A percentile compares a stretch with the other conserved stretches of the same genome.
phyloP scores from a whole-genome alignment of 345 rosid genomes.

The Gossypium mustelinum region DNA sequence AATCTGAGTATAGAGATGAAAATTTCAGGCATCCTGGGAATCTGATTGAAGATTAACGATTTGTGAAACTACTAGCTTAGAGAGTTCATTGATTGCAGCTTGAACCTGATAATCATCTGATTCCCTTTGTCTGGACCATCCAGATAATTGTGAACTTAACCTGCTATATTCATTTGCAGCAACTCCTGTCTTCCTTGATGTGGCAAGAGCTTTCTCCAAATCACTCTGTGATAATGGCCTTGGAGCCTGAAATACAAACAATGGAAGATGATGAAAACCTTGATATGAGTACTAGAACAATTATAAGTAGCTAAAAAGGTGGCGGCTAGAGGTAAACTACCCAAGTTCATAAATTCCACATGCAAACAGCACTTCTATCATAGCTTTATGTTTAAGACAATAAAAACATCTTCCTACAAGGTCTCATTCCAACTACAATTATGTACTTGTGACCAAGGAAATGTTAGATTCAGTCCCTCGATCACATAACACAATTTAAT shows the following conservation, averaged over 20 bases:
- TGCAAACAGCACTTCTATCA: neutral
- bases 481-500: neutral
- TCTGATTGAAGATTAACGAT: constrained; percentile 71
- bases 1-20: constrained; percentile 12
- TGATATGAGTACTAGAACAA: neutral
- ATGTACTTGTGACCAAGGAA: neutral
- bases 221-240: constrained; percentile 70
- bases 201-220: constrained; percentile 59
- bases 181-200: constrained; percentile 65
- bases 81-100: constrained; percentile 73
- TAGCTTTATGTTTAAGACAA: neutral
- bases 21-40: constrained; percentile 43
- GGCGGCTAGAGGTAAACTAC: neutral
- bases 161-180: constrained; percentile 73
- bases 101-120: constrained; percentile 71
- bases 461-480: neutral
- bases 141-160: constrained; percentile 45
- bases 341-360: neutral
- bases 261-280: neutral
- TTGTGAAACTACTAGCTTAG: constrained; percentile 76
- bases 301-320: neutral
- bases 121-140: constrained; percentile 49
- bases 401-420: constrained; percentile 1
- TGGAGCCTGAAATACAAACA: constrained; percentile 44
- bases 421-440: neutral